Conservation (phyloP, 352 stramenopile species). For the Phytophthora meadii region DNA sequence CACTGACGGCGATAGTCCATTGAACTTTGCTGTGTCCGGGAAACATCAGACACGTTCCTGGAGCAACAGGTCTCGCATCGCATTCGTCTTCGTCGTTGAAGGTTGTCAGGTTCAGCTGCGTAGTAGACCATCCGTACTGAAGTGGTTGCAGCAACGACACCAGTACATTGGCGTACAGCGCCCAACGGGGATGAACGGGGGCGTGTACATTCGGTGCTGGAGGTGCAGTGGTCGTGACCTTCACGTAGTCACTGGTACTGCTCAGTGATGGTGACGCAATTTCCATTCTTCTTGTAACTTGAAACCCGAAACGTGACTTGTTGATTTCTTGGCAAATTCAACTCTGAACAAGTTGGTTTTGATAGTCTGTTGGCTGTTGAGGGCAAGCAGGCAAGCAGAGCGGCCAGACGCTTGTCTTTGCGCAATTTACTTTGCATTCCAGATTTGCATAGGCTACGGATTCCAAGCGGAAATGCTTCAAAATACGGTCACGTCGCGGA, state of each 20-base stretch:
- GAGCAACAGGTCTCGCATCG: conserved; percentile 35
- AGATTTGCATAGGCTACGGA: background rate
- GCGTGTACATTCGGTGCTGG: conserved; percentile 10
- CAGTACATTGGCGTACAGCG: conserved; percentile 48
- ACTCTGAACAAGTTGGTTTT: conserved; percentile 14
- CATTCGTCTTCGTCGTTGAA: conserved; percentile 53
- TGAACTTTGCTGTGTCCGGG: conserved; percentile 49
- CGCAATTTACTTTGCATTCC: background rate
- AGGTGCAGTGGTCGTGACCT: conserved; percentile 6
- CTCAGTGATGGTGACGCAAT: conserved; percentile 12
- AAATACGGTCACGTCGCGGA: conserved; percentile 6
- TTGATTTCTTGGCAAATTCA: conserved; percentile 19
- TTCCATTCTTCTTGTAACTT: conserved; percentile 12
- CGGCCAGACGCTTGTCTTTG: conserved; percentile 5
- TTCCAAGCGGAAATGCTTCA: background rate
- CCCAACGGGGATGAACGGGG: conserved; percentile 21
- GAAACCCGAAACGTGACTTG: conserved; percentile 7
- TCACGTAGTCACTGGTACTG: conserved; percentile 18
- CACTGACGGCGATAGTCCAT: conserved; percentile 56
- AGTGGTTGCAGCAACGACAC: conserved; percentile 47
- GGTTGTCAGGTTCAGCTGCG: conserved; percentile 58
- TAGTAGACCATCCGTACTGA: conserved; percentile 62
- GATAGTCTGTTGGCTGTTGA: no score
- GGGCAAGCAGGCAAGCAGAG: background rate
- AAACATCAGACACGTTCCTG: conserved; percentile 66